These are phyloP conservation scores for Wickerhamiella australiensis DNA, from an alignment of 805 yeast genomes.

Conservation along the genomic window DNA sequence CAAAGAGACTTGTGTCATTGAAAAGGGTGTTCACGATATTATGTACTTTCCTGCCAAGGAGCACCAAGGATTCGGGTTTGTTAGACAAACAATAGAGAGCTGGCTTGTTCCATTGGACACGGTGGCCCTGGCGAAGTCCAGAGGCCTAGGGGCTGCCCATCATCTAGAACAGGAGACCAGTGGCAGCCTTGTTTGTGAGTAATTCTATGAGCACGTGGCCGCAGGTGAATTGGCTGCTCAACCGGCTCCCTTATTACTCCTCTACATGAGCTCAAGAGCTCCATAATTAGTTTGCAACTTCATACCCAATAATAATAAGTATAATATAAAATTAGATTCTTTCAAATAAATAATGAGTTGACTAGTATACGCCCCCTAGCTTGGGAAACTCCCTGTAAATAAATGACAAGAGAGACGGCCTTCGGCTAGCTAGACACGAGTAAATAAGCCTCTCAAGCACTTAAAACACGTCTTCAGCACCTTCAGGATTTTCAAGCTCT, in stretches of 20 bases:
- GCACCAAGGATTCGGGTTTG: not conserved
- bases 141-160: too few relatives aligned
- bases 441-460: not conserved
- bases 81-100: not conserved
- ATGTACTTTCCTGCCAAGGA: not conserved
- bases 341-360: not conserved
- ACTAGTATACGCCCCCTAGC: not conserved
- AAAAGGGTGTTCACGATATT: not conserved
- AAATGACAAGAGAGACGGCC: too few relatives aligned
- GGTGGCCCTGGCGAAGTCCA: not conserved
- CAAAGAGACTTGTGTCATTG: not conserved
- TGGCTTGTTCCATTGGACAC: not conserved
- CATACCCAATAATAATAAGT: too few relatives aligned
- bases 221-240: too few relatives aligned
- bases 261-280: too few relatives aligned
- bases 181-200: too few relatives aligned
- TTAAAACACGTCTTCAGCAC: conserved; percentile 7
- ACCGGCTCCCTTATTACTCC: too few relatives aligned
- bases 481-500: conserved; percentile 6
- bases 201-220: too few relatives aligned
- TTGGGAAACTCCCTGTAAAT: too few relatives aligned
- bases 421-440: not conserved
- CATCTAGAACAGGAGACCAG: too few relatives aligned
- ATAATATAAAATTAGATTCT: too few relatives aligned
- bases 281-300: too few relatives aligned